Evolutionary conservation across 139 green algal genomes (phyloP).

Genomic region (Chlamydomonas eustigma): DNA sequence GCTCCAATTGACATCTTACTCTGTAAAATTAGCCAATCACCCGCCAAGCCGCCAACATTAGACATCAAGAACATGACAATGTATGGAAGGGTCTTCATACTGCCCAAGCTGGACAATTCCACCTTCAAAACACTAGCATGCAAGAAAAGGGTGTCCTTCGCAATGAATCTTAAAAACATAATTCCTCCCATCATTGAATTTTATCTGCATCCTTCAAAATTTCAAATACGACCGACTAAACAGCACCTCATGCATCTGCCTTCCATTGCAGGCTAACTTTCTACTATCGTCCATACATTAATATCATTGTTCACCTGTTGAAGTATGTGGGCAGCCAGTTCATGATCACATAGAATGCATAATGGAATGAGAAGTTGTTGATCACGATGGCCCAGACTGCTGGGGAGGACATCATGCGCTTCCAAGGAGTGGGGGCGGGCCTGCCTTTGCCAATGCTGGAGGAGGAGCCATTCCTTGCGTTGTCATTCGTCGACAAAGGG

Average conservation of each 20-base stretch:
- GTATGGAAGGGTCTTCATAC: constrained; percentile 84
- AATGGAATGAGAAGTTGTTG: constrained; percentile 99
- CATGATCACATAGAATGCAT: constrained; percentile 97
- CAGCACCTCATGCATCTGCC: too few relatives aligned
- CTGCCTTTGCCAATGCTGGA: constrained; percentile 36
- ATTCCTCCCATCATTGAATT: too few relatives aligned
- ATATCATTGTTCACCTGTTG: constrained; percentile 44
- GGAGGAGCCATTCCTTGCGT: background rate
- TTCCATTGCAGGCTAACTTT: too few relatives aligned
- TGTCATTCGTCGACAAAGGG: constrained; percentile 29
- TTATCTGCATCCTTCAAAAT: too few relatives aligned
- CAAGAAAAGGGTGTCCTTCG: background rate
- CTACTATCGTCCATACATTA: too few relatives aligned
- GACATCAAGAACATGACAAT: constrained; percentile 88
- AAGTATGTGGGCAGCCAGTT: constrained; percentile 99
- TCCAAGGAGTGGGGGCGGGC: constrained; percentile 57
- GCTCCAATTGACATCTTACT: constrained; percentile 29
- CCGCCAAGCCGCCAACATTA: constrained; percentile 77
- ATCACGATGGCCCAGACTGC: constrained; percentile 92
- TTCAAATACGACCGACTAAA: too few relatives aligned
- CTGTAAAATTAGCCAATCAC: constrained; percentile 80
- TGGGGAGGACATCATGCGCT: constrained; percentile 55
- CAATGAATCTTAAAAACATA: too few relatives aligned
- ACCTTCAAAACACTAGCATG: constrained; percentile 60
- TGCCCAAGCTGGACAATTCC: constrained; percentile 68